Percentiles rank a stretch among this genome's conserved stretches.
phyloP scores from a whole-genome alignment of 768 basidiomycete species.

The Pulveroboletus sp. region DNA sequence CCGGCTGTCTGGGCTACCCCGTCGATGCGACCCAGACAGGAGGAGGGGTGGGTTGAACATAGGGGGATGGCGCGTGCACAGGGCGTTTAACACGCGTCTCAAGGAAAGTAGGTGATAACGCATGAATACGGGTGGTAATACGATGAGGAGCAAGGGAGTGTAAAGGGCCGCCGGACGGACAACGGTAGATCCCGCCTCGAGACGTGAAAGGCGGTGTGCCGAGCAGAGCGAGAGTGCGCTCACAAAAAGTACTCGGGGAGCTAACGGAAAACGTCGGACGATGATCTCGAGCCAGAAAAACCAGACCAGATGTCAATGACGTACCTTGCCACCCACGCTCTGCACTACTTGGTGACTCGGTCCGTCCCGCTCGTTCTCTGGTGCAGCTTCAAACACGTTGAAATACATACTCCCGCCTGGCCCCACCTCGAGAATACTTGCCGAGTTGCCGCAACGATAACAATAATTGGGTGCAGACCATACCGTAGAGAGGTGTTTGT shows the following conservation, averaged over 20 bases:
- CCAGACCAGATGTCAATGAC: not conserved
- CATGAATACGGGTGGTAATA: not conserved
- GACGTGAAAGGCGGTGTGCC: not conserved
- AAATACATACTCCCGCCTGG: constrained; percentile 87
- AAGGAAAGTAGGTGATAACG: not conserved
- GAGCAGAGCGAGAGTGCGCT: not conserved
- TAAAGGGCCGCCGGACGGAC: not conserved
- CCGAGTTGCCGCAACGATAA: constrained; percentile 96
- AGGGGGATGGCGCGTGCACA: not conserved
- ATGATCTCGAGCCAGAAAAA: not conserved
- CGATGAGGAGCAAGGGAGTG: not conserved
- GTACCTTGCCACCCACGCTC: constrained; percentile 68
- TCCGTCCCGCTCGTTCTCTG: constrained; percentile 94
- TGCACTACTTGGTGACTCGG: constrained; percentile 75
- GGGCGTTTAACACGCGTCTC: constrained; percentile 5
- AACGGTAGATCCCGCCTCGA: constrained; percentile 9
- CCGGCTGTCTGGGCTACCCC: constrained; percentile 2
- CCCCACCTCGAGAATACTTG: constrained; percentile 92
- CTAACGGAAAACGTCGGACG: constrained; percentile 32
- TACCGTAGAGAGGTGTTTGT: constrained; percentile 92
- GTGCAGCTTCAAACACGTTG: constrained; percentile 98
- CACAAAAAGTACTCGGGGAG: constrained; percentile 78
- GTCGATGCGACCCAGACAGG: too few species aligned
- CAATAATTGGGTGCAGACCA: constrained; percentile 99
- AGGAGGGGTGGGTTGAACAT: not conserved